Base-by-base conservation (phyloP, 805 yeast genomes). In the Ascoidea asiatica region DNA sequence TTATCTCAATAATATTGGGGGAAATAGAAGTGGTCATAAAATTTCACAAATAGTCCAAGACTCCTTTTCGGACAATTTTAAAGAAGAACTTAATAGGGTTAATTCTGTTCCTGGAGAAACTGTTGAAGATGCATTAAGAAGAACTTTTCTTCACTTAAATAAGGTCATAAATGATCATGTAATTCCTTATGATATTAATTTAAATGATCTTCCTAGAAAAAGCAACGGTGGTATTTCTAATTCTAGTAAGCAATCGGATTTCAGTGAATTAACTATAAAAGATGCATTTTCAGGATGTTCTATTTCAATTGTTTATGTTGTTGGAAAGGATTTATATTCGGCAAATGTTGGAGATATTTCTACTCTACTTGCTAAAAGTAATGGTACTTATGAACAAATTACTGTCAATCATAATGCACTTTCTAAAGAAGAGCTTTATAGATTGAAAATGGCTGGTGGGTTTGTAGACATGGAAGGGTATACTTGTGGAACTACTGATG, bases 291-390 rank as follows among this genome's bases (percentile, higher is more conserved):
- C 89, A n/a, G 97, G 97, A 11, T 81, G 95, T 38, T 77, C 94
- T 48, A 84, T 86, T 0, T 79, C 95, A 0, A 77, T 86, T 13
- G 67, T 86, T 13, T 90, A 85, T 58, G 70, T 89, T 52, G 75
- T 75, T 48, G 90, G 79, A 19, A 73, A 74, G 44, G 70, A 66
- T 44, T 58, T 87, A 19, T 86, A 80, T 59, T 72, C 87, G 19
- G 95, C 95, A 2, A 88, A 88, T 50, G 75, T 84, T 44, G 98
- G 98, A 54, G 96, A 90, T 55, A 79, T 85, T 1, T 81, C 80
- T 70, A 88, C 86, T 1, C 67, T 90, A 43, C 58, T 89, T 43
- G 78, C 94, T 5, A 73, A 81, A 46, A 73, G 76, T 37, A 86
- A 83, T 59, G 95, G 97, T 35, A 89, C 85, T 43, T 80, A 74